Conservation (phyloP, 805 yeast species). For the Suhomyces sp. region DNA sequence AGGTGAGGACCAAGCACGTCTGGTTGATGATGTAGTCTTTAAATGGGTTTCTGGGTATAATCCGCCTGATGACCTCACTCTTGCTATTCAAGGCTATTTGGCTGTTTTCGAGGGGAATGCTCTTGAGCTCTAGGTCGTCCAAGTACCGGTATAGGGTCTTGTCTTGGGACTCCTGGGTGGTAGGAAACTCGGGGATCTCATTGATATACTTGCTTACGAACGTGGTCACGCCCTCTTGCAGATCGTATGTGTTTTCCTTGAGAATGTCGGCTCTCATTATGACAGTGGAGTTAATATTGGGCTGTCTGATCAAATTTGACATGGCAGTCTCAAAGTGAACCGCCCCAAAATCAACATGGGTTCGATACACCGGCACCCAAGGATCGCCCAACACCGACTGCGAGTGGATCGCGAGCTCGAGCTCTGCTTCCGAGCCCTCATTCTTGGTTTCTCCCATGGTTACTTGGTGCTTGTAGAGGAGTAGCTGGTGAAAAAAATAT, state of each 20-base stretch:
- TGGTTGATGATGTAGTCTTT: constrained; percentile 83
- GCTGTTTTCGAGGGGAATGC: constrained; percentile 24
- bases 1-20: constrained; percentile 60
- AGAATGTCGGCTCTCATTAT: constrained; percentile 84
- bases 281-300: constrained; percentile 89
- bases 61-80: constrained; percentile 67
- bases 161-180: constrained; percentile 15
- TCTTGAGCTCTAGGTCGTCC: constrained; percentile 30
- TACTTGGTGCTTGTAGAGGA: background rate
- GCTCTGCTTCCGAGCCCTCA: background rate
- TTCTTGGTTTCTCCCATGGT: background rate
- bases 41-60: constrained; percentile 88
- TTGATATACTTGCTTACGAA: constrained; percentile 25
- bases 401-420: background rate
- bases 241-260: constrained; percentile 45
- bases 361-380: constrained; percentile 62
- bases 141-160: constrained; percentile 32
- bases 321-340: constrained; percentile 71
- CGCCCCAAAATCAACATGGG: constrained; percentile 46
- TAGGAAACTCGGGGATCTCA: constrained; percentile 34
- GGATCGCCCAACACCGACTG: constrained; percentile 51
- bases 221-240: constrained; percentile 27
- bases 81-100: constrained; percentile 28
- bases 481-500: background rate
- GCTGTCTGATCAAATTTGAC: constrained; percentile 74